Conservation (phyloP, 78 protist genomes). For the Dictyostelium capitatum region DNA sequence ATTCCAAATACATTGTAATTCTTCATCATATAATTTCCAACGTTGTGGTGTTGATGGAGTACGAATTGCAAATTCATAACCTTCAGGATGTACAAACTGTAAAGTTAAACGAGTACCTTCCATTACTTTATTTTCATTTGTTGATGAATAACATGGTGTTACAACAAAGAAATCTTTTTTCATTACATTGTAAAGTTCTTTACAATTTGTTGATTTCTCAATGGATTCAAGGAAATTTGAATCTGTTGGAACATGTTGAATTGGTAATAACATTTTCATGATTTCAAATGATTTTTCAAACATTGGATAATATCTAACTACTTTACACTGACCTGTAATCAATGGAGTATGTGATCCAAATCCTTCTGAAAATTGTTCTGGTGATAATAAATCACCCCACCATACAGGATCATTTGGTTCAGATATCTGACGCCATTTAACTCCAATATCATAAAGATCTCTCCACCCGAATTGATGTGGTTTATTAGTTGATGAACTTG, state of each 20-base stretch:
- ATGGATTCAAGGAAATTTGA: not conserved
- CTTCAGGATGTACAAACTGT: constrained; percentile 72
- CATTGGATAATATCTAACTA: constrained; percentile 84
- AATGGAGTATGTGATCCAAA: constrained; percentile 88
- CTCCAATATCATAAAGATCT: constrained; percentile 77
- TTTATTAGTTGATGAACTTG: not conserved
- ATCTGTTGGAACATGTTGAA: not conserved
- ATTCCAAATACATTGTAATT: constrained; percentile 43
- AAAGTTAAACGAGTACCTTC: constrained; percentile 90
- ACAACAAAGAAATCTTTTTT: constrained; percentile 85
- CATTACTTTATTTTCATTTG: constrained; percentile 12
- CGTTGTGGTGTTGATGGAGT: constrained; percentile 89
- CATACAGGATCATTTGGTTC: constrained; percentile 92
- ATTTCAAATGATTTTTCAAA: constrained; percentile 64
- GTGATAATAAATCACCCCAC: constrained; percentile 87
- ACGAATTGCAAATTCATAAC: constrained; percentile 84
- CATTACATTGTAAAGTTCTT: constrained; percentile 41
- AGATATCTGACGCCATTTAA: constrained; percentile 86
- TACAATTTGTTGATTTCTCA: not conserved
- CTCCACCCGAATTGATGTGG: constrained; percentile 72
- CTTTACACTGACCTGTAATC: constrained; percentile 81
- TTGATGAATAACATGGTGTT: constrained; percentile 81
- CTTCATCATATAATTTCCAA: constrained; percentile 81
- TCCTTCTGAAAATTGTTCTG: constrained; percentile 86
- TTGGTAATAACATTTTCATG: constrained; percentile 61